Evolutionary conservation across 768 basidiomycete genomes (phyloP), one percentile per base, ranked within the genome.

Genomic region (Mycena galericulata): DNA sequence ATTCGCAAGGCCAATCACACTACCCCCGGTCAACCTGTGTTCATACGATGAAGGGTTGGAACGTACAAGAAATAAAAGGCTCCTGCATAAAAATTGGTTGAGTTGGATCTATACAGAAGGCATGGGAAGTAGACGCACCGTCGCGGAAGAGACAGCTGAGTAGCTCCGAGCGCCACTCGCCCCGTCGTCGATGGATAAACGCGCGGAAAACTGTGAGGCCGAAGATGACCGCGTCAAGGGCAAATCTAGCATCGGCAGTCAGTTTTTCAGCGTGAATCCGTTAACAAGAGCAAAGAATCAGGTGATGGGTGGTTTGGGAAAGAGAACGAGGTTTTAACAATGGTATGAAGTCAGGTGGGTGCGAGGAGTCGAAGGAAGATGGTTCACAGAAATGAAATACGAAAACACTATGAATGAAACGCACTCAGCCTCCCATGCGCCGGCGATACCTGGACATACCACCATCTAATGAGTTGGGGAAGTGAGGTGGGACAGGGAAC

Each of bases 141-240:
- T 64, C 62, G 24, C 54, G 62, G 24, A 64, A 4, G 3, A 64
- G 34, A 46, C 34, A 49, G 22, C 26, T 30, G 6, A 64, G 18
- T 10, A 64, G 45, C 26, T 53, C 26, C n/a, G 40, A 55, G 3
- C 29, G 41, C 17, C 32, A 27, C 18, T 64, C 26, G 22, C n/a
- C 38, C 8, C 53, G 27, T 18, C 38, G 51, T 12, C 41, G 51
- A n/a, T 55, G 54, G 2, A 54, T 2, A 17, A 56, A 30, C 7
- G 53, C 62, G 30, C 62, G 62, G 17, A 45, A 45, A 2, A 66
- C 24, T 10, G 65, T 66, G 9, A 66, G 65, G 6, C 22, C 55
- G 30, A 66, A 66, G 32, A 66, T 66, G 36, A 66, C 20, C 4
- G 49, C 20, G 40, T 66, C 65, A 18, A 66, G 50, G 9, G 26